A percentile compares a stretch with the other conserved stretches of the same genome.
Conservation (phyloP, 169 alveolate genomes). For the Cryptosporidium ubiquitum region DNA sequence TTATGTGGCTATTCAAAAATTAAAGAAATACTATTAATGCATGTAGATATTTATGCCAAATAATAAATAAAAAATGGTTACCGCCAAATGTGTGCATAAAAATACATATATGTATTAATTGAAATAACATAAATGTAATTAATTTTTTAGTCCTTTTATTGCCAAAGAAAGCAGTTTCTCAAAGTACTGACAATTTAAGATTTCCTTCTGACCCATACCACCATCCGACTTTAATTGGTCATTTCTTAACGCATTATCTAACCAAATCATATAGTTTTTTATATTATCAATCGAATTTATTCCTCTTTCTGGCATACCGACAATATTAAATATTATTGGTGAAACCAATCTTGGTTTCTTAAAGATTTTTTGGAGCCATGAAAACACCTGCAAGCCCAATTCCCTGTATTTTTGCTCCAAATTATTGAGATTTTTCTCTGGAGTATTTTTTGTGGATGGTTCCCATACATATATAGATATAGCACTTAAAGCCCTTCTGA, state of each 20-base stretch:
- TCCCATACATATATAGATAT: conserved; percentile 62
- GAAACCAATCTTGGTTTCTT: conserved; percentile 58
- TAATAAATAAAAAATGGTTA: no score
- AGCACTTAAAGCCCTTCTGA: conserved; percentile 53
- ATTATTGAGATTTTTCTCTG: neutral
- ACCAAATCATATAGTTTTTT: conserved; percentile 48
- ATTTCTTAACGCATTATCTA: conserved; percentile 59
- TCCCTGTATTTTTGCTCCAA: conserved; percentile 23
- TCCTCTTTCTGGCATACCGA: conserved; percentile 71
- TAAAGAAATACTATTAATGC: neutral
- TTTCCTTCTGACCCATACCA: conserved; percentile 55
- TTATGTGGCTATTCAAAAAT: neutral
- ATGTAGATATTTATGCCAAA: neutral
- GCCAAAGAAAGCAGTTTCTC: conserved; percentile 50
- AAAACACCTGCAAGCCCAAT: conserved; percentile 25
- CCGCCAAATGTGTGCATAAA: neutral
- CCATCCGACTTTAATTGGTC: conserved; percentile 40
- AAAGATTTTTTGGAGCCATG: conserved; percentile 54
- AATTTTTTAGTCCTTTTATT: conserved; percentile 2
- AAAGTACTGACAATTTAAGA: conserved; percentile 37
- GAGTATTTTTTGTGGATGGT: conserved; percentile 25
- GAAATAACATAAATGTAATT: neutral
- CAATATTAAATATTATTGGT: conserved; percentile 26
- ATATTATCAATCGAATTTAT: conserved; percentile 13
- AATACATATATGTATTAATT: no score